Evolutionary conservation across 1,139 yeast species (phyloP), one percentile per base, ranked within the genome.

Genomic region (Nakaseomyces glabratus): DNA sequence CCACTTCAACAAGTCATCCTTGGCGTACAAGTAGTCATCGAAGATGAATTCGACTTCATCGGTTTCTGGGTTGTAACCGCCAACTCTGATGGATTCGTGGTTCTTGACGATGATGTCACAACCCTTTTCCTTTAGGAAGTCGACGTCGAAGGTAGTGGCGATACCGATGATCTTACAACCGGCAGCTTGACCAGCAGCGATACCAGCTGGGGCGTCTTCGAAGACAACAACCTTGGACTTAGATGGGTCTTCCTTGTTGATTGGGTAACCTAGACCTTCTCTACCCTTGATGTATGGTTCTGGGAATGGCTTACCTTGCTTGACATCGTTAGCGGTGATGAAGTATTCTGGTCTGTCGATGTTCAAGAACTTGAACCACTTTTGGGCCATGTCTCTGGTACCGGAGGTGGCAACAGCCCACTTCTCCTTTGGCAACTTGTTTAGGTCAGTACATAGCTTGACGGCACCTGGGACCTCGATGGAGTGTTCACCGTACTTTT

Each of bases 371-470:
- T 71, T 71, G 56, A 82, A 74, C 93, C 93, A 84, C 51, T 78
- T 75, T 48, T 76, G 67, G 41, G 93, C 94, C 65, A 82, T 69
- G 34, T 75, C 80, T 47, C 70, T 66, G 41, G 90, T 78, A 50
- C 93, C 94, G 35, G 86, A 76, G 29, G 94, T 82, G 45, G 82
- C 93, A 54, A 82, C 80, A 44, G 88, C 88, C 86, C 88, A 80
- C 58, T 69, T 52, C 69, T 74, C 60, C 57, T 58, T 59, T 40
- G 60, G 64, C 32, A 54, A 40, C 11, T 45, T 45, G 46, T 59
- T 53, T 49, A 60, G 43, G 48, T 58, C 48, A 48, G 46, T 41
- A 40, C 80, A 67, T 18, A 71, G 63, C 50, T 73, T 69, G 45
- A 80, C 76, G 37, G 86, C 81, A 43, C 94, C 94, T 17, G 81